A percentile compares a stretch with the other conserved stretches of the same genome.
These are phyloP conservation scores for Turritis glabra DNA, from an alignment of 345 rosid genomes.

Conservation along the genomic window DNA sequence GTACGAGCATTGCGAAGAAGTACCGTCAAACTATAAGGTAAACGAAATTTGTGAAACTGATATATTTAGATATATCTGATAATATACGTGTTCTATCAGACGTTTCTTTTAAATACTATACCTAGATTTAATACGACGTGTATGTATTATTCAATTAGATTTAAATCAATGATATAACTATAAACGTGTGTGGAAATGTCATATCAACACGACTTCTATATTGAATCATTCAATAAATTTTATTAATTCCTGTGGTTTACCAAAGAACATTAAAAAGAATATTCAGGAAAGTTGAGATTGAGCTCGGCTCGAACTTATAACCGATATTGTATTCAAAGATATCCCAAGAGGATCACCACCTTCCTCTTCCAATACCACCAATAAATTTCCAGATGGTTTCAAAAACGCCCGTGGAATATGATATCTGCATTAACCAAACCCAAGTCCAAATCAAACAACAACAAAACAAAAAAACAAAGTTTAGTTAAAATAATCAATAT, in stretches of 20 bases:
- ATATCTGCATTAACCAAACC: slow-evolving; percentile 48
- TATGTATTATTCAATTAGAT: neutral
- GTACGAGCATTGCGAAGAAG: neutral
- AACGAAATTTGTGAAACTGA: neutral
- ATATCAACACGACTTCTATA: neutral
- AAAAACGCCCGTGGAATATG: slow-evolving; percentile 78
- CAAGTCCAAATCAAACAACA: slow-evolving; percentile 5
- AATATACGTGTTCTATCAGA: no score
- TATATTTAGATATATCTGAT: neutral
- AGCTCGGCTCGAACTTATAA: slow-evolving; percentile 12
- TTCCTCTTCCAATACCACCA: slow-evolving; percentile 67
- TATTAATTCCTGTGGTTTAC: neutral
- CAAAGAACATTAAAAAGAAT: neutral
- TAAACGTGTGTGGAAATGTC: neutral
- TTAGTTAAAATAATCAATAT: neutral
- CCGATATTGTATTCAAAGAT: slow-evolving; percentile 50
- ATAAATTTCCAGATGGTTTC: slow-evolving; percentile 48
- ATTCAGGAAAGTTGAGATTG: slow-evolving; percentile 29
- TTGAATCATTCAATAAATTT: neutral
- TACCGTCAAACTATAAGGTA: neutral
- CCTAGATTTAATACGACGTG: neutral
- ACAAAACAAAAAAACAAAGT: neutral
- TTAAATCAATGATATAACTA: neutral
- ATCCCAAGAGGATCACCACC: slow-evolving; percentile 66
- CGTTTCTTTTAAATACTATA: neutral